phyloP scores from a whole-genome alignment of 306 rosid species.

The Phaseolus lunatus region DNA sequence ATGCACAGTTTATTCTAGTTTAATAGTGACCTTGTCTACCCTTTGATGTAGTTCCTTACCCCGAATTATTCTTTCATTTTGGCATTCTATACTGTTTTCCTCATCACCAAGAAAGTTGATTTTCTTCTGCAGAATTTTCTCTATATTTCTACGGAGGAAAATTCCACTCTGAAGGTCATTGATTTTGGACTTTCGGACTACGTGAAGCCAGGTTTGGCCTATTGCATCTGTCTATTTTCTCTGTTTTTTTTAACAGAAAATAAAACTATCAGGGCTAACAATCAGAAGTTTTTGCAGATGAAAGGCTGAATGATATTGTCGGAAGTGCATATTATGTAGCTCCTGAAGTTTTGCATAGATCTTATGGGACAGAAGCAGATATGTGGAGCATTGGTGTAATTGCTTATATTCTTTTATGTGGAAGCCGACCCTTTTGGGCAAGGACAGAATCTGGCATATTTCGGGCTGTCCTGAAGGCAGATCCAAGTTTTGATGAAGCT shows the following conservation, averaged over 20 bases:
- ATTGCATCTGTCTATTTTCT: conserved; percentile 14
- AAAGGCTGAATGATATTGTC: conserved; percentile 87
- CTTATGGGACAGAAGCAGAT: conserved; percentile 49
- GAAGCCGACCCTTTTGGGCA: conserved; percentile 95
- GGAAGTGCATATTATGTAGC: conserved; percentile 53
- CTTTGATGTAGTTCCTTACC: background rate
- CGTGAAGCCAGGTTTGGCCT: conserved; percentile 81
- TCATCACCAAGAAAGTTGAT: conserved; percentile 24
- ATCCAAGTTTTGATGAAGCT: conserved; percentile 83
- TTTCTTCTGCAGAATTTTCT: conserved; percentile 79
- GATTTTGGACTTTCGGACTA: conserved; percentile 90
- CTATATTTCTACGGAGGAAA: conserved; percentile 68
- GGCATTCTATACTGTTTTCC: conserved; percentile 31
- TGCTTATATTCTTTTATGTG: conserved; percentile 58
- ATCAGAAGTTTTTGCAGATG: conserved; percentile 60
- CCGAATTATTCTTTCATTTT: conserved; percentile 16
- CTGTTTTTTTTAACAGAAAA: background rate
- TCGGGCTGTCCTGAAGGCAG: conserved; percentile 82
- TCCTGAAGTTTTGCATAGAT: conserved; percentile 49
- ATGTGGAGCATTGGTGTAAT: conserved; percentile 53
- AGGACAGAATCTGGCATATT: conserved; percentile 88
- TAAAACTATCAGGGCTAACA: conserved; percentile 33
- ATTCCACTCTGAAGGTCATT: conserved; percentile 70
- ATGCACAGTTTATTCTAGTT: conserved; percentile 5
- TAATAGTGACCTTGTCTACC: background rate